phyloP scores from a whole-genome alignment of 345 rosid species.

The Acer negundo region DNA sequence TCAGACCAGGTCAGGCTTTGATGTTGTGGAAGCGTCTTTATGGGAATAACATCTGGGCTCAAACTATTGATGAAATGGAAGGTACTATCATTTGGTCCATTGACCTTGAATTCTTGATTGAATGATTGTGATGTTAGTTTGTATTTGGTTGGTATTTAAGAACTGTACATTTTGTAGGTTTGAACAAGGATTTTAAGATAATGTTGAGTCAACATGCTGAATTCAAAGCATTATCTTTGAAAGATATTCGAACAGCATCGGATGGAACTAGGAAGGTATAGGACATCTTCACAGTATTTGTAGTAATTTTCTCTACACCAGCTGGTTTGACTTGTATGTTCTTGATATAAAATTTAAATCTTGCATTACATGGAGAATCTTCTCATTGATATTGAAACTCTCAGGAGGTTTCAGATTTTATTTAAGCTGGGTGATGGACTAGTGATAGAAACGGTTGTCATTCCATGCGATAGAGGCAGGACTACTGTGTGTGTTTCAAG shows the following conservation, averaged over 20 bases:
- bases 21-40: conserved; percentile 97
- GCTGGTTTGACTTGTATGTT: neutral
- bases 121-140: neutral
- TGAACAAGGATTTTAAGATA: conserved; percentile 86
- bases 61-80: conserved; percentile 58
- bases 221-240: conserved; percentile 66
- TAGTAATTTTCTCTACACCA: neutral
- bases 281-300: conserved; percentile 6
- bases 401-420: conserved; percentile 91
- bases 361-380: conserved; percentile 31
- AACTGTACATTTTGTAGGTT: conserved; percentile 38
- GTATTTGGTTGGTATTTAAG: neutral
- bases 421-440: conserved; percentile 80
- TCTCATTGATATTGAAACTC: conserved; percentile 68
- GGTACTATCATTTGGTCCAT: conserved; percentile 40
- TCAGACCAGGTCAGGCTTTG: conserved; percentile 88
- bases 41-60: conserved; percentile 73
- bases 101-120: neutral
- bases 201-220: conserved; percentile 66
- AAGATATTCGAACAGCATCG: conserved; percentile 65
- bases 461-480: conserved; percentile 88
- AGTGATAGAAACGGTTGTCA: conserved; percentile 77
- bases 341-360: neutral
- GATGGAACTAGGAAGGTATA: conserved; percentile 92
- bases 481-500: conserved; percentile 92